These are phyloP conservation scores for Venturia asperata DNA, from an alignment of 2,329 filamentous ascomycete species.

Conservation along the genomic window DNA sequence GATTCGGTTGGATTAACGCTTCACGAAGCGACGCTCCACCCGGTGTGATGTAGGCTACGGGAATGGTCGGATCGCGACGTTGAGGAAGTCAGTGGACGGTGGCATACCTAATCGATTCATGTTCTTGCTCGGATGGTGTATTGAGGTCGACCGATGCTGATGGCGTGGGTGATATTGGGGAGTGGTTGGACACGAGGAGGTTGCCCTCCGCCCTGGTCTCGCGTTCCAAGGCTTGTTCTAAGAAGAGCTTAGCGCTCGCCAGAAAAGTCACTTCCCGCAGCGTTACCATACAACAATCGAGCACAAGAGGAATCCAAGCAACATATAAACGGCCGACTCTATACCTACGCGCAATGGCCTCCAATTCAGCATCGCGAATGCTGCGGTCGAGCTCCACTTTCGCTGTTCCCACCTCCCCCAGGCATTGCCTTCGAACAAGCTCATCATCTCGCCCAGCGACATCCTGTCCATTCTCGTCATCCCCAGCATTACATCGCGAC, in stretches of 20 bases:
- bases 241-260: background rate
- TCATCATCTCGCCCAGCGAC: background rate
- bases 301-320: background rate
- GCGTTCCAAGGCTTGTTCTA: background rate
- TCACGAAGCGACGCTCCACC: background rate
- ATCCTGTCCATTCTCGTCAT: conserved; percentile 14
- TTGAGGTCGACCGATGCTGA: background rate
- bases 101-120: conserved; percentile 12
- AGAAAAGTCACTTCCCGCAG: background rate
- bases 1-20: background rate
- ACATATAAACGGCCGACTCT: background rate
- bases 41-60: background rate
- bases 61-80: background rate
- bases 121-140: background rate
- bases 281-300: background rate
- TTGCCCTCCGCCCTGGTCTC: background rate
- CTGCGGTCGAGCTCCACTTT: background rate
- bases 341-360: background rate
- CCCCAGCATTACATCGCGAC: conserved; percentile 41
- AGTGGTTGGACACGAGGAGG: background rate
- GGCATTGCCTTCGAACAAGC: background rate
- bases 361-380: background rate
- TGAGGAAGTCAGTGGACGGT: background rate
- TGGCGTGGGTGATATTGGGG: background rate
- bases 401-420: background rate